phyloP scores from a whole-genome alignment of 495 filamentous ascomycete genomes.

The Venustampulla echinocandica region DNA sequence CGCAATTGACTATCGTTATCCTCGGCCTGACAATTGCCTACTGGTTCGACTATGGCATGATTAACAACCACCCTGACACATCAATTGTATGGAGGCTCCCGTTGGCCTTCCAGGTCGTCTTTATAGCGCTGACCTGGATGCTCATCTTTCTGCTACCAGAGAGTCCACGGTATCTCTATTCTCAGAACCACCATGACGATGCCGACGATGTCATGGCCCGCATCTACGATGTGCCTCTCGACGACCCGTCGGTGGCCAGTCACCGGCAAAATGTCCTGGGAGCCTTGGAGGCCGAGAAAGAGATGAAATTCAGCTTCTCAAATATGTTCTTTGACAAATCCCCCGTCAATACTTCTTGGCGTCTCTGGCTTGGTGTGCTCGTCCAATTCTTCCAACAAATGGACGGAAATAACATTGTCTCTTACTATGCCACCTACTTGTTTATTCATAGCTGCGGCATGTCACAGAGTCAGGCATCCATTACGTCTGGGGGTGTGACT shows the following conservation, averaged over 20 bases:
- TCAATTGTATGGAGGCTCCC: conserved; percentile 72
- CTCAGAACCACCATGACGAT: conserved; percentile 53
- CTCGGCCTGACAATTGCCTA: conserved; percentile 67
- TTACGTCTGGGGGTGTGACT: too few species aligned
- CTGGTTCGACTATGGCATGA: conserved; percentile 68
- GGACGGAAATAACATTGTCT: conserved; percentile 25
- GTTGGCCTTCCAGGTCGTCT: conserved; percentile 72
- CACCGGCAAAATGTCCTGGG: too few species aligned
- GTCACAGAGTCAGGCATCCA: too few species aligned
- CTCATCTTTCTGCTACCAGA: conserved; percentile 61
- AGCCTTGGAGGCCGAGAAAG: too few species aligned
- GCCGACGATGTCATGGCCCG: conserved; percentile 58
- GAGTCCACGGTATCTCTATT: conserved; percentile 66
- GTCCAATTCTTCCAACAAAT: conserved; percentile 70
- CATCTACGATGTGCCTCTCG: conserved; percentile 47
- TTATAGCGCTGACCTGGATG: conserved; percentile 51
- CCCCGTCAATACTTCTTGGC: conserved; percentile 53
- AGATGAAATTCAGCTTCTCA: conserved; percentile 41
- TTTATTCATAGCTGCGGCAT: too few species aligned
- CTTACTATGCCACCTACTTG: conserved; percentile 71
- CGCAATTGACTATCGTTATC: conserved; percentile 65
- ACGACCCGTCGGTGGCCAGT: conserved; percentile 41
- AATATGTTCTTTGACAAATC: conserved; percentile 47
- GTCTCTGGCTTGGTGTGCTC: conserved; percentile 49
- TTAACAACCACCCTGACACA: conserved; percentile 55